These are phyloP conservation scores for Claviceps lovelessii DNA, from an alignment of 2,329 filamentous ascomycete genomes.

Conservation along the genomic window DNA sequence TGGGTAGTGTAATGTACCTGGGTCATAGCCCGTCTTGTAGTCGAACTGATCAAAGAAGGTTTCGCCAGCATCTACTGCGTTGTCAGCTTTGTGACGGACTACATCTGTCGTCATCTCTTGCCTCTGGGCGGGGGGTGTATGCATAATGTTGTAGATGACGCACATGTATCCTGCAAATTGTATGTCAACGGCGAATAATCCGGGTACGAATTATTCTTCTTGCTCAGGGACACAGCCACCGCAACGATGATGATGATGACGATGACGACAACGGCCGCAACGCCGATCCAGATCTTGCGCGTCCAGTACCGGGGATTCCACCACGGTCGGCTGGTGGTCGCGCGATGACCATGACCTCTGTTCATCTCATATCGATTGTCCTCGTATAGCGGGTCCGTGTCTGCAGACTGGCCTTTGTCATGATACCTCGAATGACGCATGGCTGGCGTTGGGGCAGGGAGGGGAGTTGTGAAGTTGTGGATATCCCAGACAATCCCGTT, in stretches of 20 bases:
- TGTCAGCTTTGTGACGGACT: neutral
- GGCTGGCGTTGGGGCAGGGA: neutral
- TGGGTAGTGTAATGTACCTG: conserved; percentile 18
- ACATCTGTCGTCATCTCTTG: neutral
- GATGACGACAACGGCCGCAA: conserved; percentile 25
- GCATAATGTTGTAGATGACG: conserved; percentile 9
- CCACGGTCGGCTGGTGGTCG: conserved; percentile 17
- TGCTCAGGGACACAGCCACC: conserved; percentile 26
- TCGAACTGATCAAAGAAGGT: conserved; percentile 41
- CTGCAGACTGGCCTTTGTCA: conserved; percentile 11
- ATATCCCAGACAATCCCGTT: too few relatives aligned
- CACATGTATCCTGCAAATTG: conserved; percentile 34
- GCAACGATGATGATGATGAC: conserved; percentile 34
- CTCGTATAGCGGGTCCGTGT: conserved; percentile 14
- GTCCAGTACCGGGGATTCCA: conserved; percentile 40
- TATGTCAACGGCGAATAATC: conserved; percentile 34
- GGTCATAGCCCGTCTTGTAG: conserved; percentile 37
- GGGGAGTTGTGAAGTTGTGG: too few relatives aligned
- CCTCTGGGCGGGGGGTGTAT: too few relatives aligned
- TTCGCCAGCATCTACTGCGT: conserved; percentile 28
- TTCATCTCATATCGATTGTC: conserved; percentile 13
- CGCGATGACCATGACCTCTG: conserved; percentile 10
- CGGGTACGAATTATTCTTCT: conserved; percentile 29
- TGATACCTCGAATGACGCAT: conserved; percentile 2
- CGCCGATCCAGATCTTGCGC: conserved; percentile 33